Base-by-base conservation (phyloP, 2,329 filamentous ascomycete genomes). In the Colletotrichum brevisporum region DNA sequence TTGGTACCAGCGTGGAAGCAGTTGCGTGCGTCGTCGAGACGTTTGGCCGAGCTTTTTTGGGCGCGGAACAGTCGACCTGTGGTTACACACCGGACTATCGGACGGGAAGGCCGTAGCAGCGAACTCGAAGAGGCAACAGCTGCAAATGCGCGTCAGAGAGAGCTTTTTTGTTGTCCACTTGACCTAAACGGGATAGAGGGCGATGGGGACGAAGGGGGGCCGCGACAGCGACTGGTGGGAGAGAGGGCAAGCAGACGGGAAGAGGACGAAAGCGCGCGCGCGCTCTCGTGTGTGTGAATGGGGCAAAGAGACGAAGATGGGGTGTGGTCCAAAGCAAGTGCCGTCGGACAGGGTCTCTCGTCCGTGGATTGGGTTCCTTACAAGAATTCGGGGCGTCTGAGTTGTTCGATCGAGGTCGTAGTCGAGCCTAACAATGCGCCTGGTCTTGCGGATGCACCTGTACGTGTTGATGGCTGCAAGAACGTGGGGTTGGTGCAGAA, bases 401-500 rank as follows among this genome's bases (percentile, higher is more conserved):
- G 71, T 71, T 72, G 69, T 72, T 71, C 60, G 50, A 57, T 70
- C 62, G 58, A 58, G 63, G 71, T 71, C 66, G 66, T 58, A 73
- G 61, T 57, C 56, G 59, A 67, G 62, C 67, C 67, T 69, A 69
- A 69, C 54, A 64, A 67, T 73, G 65, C 71, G 70, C 71, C 71
- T 61, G 65, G 67, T 70, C 56, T 54, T 57, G 71, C 70, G 67
- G 72, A 63, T 73, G 70, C 71, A 74, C 72, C 72, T 71, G 63
- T 72, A 68, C 72, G 72, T 71, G 66, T 72, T 61, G 68, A 70
- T 71, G 71, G 72, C 72, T 75, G 74, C 71, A 75, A 75, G 72
- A 73, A 75, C 76, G 78, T 81, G 80, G 81, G 79, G 80, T 81
- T 78, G 72, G 71, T 78, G 77, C 76, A 78, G 76, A 74, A 78